phyloP scores from a whole-genome alignment of 257 asterid species.

The Solanum appendiculatum region DNA sequence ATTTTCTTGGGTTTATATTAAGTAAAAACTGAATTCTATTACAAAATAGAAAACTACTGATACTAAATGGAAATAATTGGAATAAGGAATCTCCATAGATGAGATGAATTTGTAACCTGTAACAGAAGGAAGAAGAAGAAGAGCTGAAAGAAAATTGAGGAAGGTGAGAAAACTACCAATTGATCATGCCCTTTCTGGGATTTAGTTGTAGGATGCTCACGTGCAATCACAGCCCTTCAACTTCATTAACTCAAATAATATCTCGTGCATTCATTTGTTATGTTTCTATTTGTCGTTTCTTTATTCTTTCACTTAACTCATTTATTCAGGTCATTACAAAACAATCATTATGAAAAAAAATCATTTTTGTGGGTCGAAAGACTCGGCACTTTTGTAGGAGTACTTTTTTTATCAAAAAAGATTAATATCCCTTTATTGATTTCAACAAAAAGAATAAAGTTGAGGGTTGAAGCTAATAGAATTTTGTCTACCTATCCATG shows the following conservation, averaged over 20 bases:
- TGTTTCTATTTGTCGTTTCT: background rate
- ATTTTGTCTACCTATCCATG: background rate
- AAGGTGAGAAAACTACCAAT: background rate
- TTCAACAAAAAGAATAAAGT: background rate
- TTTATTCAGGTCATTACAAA: no score
- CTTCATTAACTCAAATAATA: no score
- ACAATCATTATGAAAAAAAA: no score
- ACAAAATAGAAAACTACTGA: background rate
- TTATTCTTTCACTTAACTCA: background rate
- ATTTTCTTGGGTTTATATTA: no score
- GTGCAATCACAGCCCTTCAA: background rate
- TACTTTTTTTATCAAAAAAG: background rate
- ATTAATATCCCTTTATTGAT: background rate
- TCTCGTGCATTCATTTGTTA: background rate
- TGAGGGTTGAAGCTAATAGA: no score
- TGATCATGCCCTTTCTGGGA: background rate
- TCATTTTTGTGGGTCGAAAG: background rate
- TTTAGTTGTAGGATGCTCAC: background rate
- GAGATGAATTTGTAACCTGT: background rate
- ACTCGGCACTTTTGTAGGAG: background rate
- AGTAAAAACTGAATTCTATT: background rate
- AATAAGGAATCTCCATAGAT: background rate
- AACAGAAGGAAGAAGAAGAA: background rate
- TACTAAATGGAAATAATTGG: background rate
- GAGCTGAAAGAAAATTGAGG: background rate